phyloP scores from a whole-genome alignment of 78 protist genomes.

The Guillardia theta region DNA sequence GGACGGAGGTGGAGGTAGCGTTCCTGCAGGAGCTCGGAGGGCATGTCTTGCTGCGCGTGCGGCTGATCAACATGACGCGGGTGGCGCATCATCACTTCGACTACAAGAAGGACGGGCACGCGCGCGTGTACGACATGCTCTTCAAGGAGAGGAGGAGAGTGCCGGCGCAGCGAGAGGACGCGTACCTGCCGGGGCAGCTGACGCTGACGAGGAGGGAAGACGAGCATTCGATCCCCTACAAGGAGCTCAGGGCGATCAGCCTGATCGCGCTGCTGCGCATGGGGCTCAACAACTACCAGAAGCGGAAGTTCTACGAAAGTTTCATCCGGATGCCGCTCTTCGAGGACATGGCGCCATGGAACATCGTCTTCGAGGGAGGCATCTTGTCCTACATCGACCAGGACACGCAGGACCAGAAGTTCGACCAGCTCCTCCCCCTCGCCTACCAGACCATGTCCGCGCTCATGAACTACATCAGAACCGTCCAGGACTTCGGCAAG shows the following conservation, averaged over 20 bases:
- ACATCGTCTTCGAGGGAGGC: not conserved
- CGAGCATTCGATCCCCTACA: not conserved
- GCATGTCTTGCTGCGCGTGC: not conserved
- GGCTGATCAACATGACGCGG: not conserved
- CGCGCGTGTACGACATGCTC: not conserved
- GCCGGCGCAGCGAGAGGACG: not conserved
- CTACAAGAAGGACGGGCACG: not conserved
- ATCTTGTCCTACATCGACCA: not conserved
- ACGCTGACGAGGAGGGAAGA: not conserved
- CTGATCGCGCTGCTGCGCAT: slow-evolving; percentile 18
- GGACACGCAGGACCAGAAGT: not conserved
- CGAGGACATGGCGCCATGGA: slow-evolving; percentile 36
- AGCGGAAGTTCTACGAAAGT: not conserved
- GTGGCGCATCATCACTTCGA: slow-evolving; percentile 25
- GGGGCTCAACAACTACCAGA: not conserved
- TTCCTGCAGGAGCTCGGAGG: not conserved
- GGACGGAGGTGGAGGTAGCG: not conserved
- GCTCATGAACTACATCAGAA: not conserved
- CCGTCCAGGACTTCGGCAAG: not conserved
- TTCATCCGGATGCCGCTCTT: not conserved
- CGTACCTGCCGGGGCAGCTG: not conserved
- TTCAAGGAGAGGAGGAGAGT: not conserved
- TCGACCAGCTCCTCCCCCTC: not conserved
- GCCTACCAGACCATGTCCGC: slow-evolving; percentile 7
- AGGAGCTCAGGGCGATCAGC: not conserved